These are phyloP conservation scores for Gossypium australe DNA, from an alignment of 345 rosid genomes.

Conservation along the genomic window DNA sequence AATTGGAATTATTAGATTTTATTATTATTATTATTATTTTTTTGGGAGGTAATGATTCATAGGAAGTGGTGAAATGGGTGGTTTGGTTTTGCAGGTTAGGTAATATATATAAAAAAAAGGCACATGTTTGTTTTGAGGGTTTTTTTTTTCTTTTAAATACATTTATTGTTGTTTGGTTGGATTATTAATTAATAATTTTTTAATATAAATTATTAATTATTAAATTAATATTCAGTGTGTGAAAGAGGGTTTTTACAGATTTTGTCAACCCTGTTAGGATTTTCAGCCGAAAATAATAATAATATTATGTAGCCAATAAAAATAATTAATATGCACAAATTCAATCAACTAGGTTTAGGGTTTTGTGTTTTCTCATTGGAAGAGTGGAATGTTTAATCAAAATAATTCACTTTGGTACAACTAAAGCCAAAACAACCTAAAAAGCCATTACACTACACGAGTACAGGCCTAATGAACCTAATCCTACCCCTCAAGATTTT, in stretches of 20 bases:
- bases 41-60: constrained; percentile 1
- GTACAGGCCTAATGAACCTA: no score
- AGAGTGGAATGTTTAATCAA: no score
- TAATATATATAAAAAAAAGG: not conserved
- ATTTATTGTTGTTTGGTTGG: not conserved
- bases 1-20: not conserved
- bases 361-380: no score
- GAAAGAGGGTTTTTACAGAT: not conserved
- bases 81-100: not conserved
- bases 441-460: no score
- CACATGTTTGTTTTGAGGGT: not conserved
- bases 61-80: not conserved
- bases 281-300: not conserved
- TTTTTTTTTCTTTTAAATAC: not conserved
- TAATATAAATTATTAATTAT: no score
- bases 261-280: not conserved
- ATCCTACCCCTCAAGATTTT: no score
- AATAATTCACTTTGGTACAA: no score
- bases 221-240: not conserved
- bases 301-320: not conserved
- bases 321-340: not conserved
- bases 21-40: not conserved
- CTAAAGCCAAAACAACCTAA: no score
- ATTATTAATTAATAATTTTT: not conserved
- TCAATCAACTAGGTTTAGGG: not conserved